These are phyloP conservation scores for Malbranchea zuffiana DNA, from an alignment of 2,329 filamentous ascomycete genomes.

Conservation along the genomic window DNA sequence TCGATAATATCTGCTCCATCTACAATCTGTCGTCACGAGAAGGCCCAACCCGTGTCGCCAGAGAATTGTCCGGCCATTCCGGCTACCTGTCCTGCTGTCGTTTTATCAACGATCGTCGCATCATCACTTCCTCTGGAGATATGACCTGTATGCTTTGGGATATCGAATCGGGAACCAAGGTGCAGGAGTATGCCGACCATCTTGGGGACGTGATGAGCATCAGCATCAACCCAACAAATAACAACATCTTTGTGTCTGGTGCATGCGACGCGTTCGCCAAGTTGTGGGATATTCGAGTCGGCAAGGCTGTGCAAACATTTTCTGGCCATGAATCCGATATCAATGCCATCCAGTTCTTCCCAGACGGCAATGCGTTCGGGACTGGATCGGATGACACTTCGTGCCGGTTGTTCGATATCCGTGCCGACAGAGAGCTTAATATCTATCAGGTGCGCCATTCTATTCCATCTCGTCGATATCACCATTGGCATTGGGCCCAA, in stretches of 20 bases:
- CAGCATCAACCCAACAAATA: slow-evolving; percentile 97
- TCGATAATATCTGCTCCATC: slow-evolving; percentile 99
- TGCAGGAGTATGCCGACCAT: slow-evolving; percentile 96
- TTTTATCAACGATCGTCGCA: slow-evolving; percentile 96
- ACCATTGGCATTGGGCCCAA: neutral
- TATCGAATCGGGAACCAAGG: slow-evolving; percentile 93
- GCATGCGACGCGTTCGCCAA: slow-evolving; percentile 98
- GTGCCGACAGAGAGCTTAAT: slow-evolving; percentile 72
- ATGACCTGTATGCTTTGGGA: slow-evolving; percentile 99
- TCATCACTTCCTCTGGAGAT: slow-evolving; percentile 94
- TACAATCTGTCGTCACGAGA: slow-evolving; percentile 97
- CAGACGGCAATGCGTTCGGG: slow-evolving; percentile 94
- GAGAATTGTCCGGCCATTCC: slow-evolving; percentile 91
- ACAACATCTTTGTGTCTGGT: slow-evolving; percentile 98
- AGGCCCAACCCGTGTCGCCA: slow-evolving; percentile 90
- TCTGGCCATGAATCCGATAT: slow-evolving; percentile 98
- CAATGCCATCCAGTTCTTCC: slow-evolving; percentile 99
- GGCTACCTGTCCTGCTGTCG: slow-evolving; percentile 97
- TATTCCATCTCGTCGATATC: too few relatives aligned
- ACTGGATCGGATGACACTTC: slow-evolving; percentile 96
- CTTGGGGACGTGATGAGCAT: slow-evolving; percentile 99
- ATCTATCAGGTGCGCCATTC: slow-evolving; percentile 54
- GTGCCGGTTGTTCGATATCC: slow-evolving; percentile 94
- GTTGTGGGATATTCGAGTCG: slow-evolving; percentile 95
- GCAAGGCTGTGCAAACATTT: slow-evolving; percentile 97